Evolutionary conservation across 2,329 filamentous ascomycete species (phyloP), one percentile per base, ranked within the genome.

Genomic region (Xylariaceae sp.): DNA sequence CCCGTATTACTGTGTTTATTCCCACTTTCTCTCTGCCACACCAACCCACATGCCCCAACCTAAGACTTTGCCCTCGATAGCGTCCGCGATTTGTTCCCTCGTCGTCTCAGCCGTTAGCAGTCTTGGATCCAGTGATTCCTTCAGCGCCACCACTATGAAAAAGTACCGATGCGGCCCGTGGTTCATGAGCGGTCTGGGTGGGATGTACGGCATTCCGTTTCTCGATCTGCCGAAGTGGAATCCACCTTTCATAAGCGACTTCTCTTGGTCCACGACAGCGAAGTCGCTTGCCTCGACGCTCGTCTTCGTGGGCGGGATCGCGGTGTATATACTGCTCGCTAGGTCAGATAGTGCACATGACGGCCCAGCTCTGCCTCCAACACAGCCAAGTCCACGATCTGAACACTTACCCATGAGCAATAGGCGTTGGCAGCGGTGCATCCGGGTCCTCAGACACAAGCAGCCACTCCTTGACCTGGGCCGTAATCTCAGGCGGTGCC

Each of bases 161-260:
- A 80, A 78, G 49, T 81, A 83, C 50, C 80, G 70, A 64, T 83
- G 79, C 18, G 72, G 71, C 0, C 80, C 80, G 58, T 82, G 76
- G 21, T 80, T 80, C 46, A 78, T 61, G 27, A 80, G 65, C 15
- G 79, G 78, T 10, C 72, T 65, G 1, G 80, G 78, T 0, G 75
- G 69, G 3, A 75, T 69, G 55, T 81, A 82, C 0, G 79, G 62
- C 3, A 26, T 67, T 0, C 72, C 71, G 2, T 70, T 66, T 4
- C 70, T 63, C 20, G 74, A 80, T 54, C 70, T 65, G 2, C 77
- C 78, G 40, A 77, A 79, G 49, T 73, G 68, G 53, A 81, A 82
- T 0, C 77, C 77, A 0, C 77, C 76, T 36, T 68, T 70, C 20
- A 79, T 59, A 2, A 62, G 56, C 1, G 64, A 68, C 29, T 62